Evolutionary conservation across 345 rosid species (phyloP).

Genomic region (Eucalyptus sp.): DNA sequence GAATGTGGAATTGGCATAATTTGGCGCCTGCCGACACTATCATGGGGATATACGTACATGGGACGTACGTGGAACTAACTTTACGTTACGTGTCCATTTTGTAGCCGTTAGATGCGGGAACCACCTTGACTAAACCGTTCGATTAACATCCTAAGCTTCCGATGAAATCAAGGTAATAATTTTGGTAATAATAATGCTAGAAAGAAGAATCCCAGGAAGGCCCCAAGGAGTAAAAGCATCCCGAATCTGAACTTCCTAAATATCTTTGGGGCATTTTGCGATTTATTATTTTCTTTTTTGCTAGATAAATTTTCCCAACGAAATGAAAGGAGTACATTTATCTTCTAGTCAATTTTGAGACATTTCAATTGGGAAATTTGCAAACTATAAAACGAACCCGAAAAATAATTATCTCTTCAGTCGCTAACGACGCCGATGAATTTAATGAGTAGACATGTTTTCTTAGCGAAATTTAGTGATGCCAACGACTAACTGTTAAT

Average conservation of each 20-base stretch:
- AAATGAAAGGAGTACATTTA: background rate
- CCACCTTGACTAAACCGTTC: background rate
- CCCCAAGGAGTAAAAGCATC: background rate
- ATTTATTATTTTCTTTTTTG: background rate
- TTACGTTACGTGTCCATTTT: background rate
- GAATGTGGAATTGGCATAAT: background rate
- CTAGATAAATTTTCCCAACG: background rate
- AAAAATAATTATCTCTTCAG: background rate
- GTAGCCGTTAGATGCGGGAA: background rate
- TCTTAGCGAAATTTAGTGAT: background rate
- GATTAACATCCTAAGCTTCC: background rate
- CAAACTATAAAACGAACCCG: background rate
- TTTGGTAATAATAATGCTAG: background rate
- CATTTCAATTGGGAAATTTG: background rate
- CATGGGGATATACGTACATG: background rate
- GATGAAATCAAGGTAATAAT: background rate
- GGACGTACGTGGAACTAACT: background rate
- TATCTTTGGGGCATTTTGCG: background rate
- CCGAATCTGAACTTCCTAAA: background rate
- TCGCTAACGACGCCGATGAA: background rate
- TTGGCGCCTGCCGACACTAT: background rate
- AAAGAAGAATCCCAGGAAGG: background rate
- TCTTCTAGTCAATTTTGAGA: background rate
- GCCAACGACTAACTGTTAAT: background rate
- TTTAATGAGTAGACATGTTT: background rate